phyloP scores from a whole-genome alignment of 768 basidiomycete species.

The Pisolithus albus region DNA sequence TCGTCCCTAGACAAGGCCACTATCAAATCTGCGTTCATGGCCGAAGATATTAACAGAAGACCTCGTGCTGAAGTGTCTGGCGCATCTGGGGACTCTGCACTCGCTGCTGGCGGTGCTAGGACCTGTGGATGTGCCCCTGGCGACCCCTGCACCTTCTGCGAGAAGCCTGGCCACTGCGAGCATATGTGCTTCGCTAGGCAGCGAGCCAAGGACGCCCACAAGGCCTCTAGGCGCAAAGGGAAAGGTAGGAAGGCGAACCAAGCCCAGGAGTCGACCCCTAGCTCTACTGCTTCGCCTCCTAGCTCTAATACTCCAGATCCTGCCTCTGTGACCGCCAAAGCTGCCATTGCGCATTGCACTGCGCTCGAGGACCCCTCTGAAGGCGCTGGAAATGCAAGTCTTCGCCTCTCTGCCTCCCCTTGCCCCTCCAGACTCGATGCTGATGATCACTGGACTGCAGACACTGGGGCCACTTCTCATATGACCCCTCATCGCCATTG shows the following conservation, averaged over 20 bases:
- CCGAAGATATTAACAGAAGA: too few species aligned
- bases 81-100: too few species aligned
- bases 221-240: neutral
- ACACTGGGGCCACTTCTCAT: slow-evolving; percentile 30
- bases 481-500: slow-evolving; percentile 25
- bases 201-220: neutral
- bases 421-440: neutral
- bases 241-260: neutral
- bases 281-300: neutral
- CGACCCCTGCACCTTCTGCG: neutral
- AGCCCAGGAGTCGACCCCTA: neutral
- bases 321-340: neutral
- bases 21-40: too few species aligned
- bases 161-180: neutral
- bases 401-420: neutral
- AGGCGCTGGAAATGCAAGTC: slow-evolving; percentile 6
- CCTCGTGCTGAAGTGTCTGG: too few species aligned
- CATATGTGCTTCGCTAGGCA: neutral
- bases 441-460: slow-evolving; percentile 20
- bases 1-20: neutral
- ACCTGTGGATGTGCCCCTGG: neutral
- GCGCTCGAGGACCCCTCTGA: neutral
- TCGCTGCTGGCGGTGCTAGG: too few species aligned
- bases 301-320: neutral
- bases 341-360: neutral